Evolutionary conservation across 495 filamentous ascomycete genomes (phyloP).

Genomic region (Aspergillus indologenus): DNA sequence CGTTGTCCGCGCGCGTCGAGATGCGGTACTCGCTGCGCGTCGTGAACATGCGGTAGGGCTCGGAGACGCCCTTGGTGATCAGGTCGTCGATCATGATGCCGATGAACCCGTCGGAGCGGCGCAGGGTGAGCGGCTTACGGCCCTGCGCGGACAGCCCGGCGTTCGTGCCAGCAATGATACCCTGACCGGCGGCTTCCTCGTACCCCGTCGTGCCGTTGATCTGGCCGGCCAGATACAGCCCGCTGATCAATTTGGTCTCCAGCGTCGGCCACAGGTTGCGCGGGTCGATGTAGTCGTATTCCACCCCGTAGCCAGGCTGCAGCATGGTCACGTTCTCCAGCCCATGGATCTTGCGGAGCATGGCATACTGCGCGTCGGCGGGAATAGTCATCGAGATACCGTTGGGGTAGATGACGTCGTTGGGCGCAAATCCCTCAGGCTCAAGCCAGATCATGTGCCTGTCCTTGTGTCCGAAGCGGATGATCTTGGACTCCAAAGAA

Average conservation of each 20-base stretch:
- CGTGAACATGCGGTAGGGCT: slow-evolving; percentile 99
- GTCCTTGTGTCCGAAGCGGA: slow-evolving; percentile 76
- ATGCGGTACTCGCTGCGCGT: slow-evolving; percentile 94
- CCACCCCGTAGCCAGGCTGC: slow-evolving; percentile 94
- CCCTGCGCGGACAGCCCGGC: slow-evolving; percentile 75
- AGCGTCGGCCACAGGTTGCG: slow-evolving; percentile 80
- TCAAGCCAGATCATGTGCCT: slow-evolving; percentile 92
- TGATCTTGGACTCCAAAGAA: slow-evolving; percentile 90
- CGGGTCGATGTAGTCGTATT: slow-evolving; percentile 98
- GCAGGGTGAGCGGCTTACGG: slow-evolving; percentile 61
- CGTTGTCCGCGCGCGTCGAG: slow-evolving; percentile 86
- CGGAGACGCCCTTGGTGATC: slow-evolving; percentile 93
- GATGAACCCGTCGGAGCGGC: slow-evolving; percentile 89
- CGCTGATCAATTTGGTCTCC: slow-evolving; percentile 88
- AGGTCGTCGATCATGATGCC: slow-evolving; percentile 99
- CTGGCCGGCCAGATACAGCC: slow-evolving; percentile 90
- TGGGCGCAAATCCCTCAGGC: slow-evolving; percentile 86
- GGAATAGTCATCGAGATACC: slow-evolving; percentile 97
- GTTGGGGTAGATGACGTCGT: slow-evolving; percentile 90
- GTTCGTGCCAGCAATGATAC: slow-evolving; percentile 89
- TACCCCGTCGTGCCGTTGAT: slow-evolving; percentile 99
- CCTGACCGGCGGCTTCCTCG: slow-evolving; percentile 94
- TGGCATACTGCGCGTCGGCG: slow-evolving; percentile 73
- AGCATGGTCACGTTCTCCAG: slow-evolving; percentile 91
- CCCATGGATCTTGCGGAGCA: slow-evolving; percentile 79